phyloP scores from a whole-genome alignment of 2,329 filamentous ascomycete species.

The Coleophoma crateriformis region DNA sequence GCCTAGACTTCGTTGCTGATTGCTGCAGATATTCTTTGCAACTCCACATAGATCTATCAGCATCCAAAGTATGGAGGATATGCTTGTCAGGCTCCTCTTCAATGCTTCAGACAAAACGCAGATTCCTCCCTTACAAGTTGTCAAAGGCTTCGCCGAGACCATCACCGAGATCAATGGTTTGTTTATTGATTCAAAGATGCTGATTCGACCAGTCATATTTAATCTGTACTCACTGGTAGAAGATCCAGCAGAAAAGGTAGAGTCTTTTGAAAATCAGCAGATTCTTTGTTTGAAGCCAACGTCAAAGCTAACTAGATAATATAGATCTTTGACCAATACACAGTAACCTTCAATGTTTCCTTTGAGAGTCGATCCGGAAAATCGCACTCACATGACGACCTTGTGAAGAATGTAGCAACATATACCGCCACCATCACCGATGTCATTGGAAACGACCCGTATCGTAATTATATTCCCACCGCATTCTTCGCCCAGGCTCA shows the following conservation, averaged over 20 bases:
- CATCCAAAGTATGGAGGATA: slow-evolving; percentile 7
- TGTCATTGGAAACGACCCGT: neutral
- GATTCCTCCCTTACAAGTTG: neutral
- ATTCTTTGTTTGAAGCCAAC: neutral
- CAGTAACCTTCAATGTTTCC: neutral
- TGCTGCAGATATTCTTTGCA: slow-evolving; percentile 9
- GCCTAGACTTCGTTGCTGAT: neutral
- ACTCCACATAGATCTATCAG: slow-evolving; percentile 7
- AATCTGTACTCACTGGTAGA: neutral
- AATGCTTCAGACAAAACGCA: neutral
- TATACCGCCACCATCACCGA: too few relatives aligned
- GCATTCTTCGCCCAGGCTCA: neutral
- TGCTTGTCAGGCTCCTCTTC: slow-evolving; percentile 1
- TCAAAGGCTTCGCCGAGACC: neutral
- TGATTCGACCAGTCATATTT: neutral
- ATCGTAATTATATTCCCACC: neutral
- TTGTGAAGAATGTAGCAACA: neutral
- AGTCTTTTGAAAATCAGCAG: neutral
- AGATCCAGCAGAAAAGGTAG: neutral
- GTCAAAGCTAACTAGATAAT: neutral
- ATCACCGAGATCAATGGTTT: neutral
- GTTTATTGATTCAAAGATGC: neutral
- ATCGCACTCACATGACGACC: neutral
- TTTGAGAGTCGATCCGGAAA: neutral
- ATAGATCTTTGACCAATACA: slow-evolving; percentile 3